Percentiles rank a stretch among this genome's conserved stretches.
phyloP scores from a whole-genome alignment of 1,139 yeast genomes.

The Pichia kudriavzevii region DNA sequence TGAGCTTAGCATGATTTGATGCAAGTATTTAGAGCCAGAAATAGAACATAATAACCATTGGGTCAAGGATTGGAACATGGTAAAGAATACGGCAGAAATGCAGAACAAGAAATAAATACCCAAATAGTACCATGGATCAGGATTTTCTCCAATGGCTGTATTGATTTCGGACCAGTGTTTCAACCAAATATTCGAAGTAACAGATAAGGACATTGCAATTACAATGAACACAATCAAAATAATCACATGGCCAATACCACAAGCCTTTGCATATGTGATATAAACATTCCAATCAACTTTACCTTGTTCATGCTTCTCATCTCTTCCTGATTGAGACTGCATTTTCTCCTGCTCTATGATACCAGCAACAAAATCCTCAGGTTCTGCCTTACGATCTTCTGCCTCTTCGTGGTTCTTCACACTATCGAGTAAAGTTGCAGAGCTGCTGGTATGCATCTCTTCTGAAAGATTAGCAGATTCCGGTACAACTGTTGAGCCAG shows the following conservation, averaged over 20 bases:
- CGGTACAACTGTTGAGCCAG: constrained; percentile 1
- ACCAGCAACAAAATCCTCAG: constrained; percentile 24
- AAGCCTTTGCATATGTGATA: constrained; percentile 75
- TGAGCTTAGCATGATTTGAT: constrained; percentile 67
- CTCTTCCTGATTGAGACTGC: constrained; percentile 33
- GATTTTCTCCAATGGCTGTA: constrained; percentile 60
- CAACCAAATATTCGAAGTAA: constrained; percentile 76
- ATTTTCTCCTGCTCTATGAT: constrained; percentile 38
- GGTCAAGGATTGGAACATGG: constrained; percentile 59
- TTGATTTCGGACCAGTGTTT: constrained; percentile 97
- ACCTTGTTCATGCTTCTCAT: constrained; percentile 88
- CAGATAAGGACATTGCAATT: constrained; percentile 53
- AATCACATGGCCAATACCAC: constrained; percentile 65
- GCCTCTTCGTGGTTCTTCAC: constrained; percentile 23
- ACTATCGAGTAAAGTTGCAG: constrained; percentile 28
- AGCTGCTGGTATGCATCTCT: constrained; percentile 19
- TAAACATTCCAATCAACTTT: constrained; percentile 89
- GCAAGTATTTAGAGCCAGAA: constrained; percentile 72
- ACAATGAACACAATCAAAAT: constrained; percentile 45
- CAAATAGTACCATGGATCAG: constrained; percentile 59
- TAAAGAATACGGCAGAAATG: constrained; percentile 51
- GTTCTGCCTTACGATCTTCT: constrained; percentile 23
- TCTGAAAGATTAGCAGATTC: constrained; percentile 3
- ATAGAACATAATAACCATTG: constrained; percentile 83
- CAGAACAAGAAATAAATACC: constrained; percentile 75